Conservation (phyloP, 768 basidiomycete genomes). For the Grammothele lineata region DNA sequence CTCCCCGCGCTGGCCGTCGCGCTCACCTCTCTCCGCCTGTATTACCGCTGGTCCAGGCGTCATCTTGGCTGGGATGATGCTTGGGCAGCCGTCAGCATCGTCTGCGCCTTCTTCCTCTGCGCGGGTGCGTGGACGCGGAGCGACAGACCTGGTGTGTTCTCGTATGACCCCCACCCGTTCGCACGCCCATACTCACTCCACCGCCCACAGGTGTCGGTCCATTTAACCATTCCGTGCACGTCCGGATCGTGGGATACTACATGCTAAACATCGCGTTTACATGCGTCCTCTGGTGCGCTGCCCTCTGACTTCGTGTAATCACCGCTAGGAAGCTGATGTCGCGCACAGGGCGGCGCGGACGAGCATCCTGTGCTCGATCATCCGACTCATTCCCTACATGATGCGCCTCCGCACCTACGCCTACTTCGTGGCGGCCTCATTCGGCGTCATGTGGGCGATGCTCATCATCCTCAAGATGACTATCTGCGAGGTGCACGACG, state of each 20-base stretch:
- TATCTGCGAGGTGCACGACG: conserved; percentile 11
- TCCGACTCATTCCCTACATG: conserved; percentile 13
- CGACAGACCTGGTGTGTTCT: conserved; percentile 4
- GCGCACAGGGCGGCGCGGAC: conserved; percentile 12
- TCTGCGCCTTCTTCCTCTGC: conserved; percentile 7
- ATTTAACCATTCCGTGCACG: conserved; percentile 4
- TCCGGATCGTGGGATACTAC: conserved; percentile 14
- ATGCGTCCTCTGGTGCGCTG: conserved; percentile 14
- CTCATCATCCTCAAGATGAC: conserved; percentile 11
- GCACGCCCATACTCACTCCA: too few species aligned
- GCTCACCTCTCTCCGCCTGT: conserved; percentile 10
- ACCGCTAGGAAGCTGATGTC: too few species aligned
- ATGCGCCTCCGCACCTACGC: conserved; percentile 10
- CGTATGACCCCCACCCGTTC: not conserved
- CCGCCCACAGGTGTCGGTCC: not conserved
- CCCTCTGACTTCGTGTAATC: too few species aligned
- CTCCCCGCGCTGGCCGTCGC: conserved; percentile 5
- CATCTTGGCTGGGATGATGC: conserved; percentile 17
- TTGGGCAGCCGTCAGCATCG: conserved; percentile 11
- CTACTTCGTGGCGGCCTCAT: conserved; percentile 3
- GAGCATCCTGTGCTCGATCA: conserved; percentile 16
- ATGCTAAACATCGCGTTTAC: conserved; percentile 15
- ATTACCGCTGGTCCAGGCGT: conserved; percentile 9
- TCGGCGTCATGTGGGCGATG: conserved; percentile 13
- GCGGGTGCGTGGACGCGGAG: conserved; percentile 17